Evolutionary conservation across 371 early-diverging fungal species (phyloP).

Genomic region (Mucor mucedo): DNA sequence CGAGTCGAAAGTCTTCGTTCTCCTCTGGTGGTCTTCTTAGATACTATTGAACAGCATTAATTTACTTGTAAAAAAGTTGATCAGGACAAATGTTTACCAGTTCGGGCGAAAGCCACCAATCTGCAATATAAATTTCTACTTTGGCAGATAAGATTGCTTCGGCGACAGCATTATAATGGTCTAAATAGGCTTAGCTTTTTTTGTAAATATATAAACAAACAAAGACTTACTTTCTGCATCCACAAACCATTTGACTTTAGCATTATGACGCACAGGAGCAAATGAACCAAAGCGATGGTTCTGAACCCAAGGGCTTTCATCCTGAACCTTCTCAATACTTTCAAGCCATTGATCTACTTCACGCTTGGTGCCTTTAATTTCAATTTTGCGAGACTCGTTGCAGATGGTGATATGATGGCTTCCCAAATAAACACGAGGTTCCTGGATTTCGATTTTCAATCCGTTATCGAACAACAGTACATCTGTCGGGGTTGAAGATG

Average conservation of each 20-base stretch:
- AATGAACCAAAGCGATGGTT: constrained; percentile 78
- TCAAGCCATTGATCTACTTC: constrained; percentile 71
- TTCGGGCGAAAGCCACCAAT: constrained; percentile 93
- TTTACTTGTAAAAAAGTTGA: too few species aligned
- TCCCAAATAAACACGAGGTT: constrained; percentile 33
- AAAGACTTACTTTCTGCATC: constrained; percentile 69
- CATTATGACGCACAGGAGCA: constrained; percentile 75
- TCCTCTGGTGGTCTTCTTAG: constrained; percentile 77
- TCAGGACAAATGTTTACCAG: constrained; percentile 43
- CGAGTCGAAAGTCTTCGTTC: constrained; percentile 82
- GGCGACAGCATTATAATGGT: constrained; percentile 83
- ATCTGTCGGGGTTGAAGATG: constrained; percentile 64
- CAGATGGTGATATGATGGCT: constrained; percentile 49
- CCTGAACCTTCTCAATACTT: constrained; percentile 61
- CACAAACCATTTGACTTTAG: constrained; percentile 80
- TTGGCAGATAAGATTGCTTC: constrained; percentile 82
- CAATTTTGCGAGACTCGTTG: constrained; percentile 67
- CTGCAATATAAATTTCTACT: constrained; percentile 82
- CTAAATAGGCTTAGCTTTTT: constrained; percentile 28
- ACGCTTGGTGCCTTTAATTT: constrained; percentile 69
- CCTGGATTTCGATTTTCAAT: constrained; percentile 50
- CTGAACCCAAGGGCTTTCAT: constrained; percentile 73
- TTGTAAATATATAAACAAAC: neutral
- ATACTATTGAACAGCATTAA: constrained; percentile 42
- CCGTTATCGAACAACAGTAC: constrained; percentile 75